Evolutionary conservation across 495 filamentous ascomycete genomes (phyloP), one percentile per base, ranked within the genome.

Genomic region (Aspergillus indologenus): DNA sequence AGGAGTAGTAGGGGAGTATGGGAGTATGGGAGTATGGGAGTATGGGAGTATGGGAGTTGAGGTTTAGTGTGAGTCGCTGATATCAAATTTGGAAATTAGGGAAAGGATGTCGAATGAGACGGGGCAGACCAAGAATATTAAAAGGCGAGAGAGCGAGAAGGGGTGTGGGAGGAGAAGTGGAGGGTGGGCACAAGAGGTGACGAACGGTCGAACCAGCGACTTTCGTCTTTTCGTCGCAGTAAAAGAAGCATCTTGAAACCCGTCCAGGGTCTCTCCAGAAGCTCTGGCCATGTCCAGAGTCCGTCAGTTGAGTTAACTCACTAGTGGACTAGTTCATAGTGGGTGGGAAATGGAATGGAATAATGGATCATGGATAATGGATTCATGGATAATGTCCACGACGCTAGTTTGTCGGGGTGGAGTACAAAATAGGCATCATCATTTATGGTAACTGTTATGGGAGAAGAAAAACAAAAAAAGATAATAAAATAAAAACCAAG

Each of bases 261-360:
- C 45, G 59, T 61, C 62, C 65, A 68, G 65, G 65, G 65, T 68
- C 65, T 61, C 60, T 65, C 51, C 50, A 56, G 65, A 64, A 67
- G 65, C 65, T 67, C 65, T 64, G 61, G 58, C 65, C 64, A 67
- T 63, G 54, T 55, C n/a, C 29, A 53, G 43, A 50, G 57, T 45
- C 52, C 40, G 56, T 54, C 17, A 24, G 34, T 21, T 31, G 45
- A 58, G 24, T 62, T 45, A 50, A 53, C 53, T 44, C 51, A 29
- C 48, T 51, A 54, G 58, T 60, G 21, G 42, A 48, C 34, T 26
- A 62, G 50, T 46, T 52, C 55, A 58, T 53, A 46, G 55, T 62
- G 60, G 60, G 48, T 49, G 57, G 54, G 60, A 57, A 57, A 42
- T 20, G 40, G 23, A 29, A n/a, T n/a, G n/a, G n/a, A n/a, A 40